Evolutionary conservation across 2,329 filamentous ascomycete species (phyloP).

Genomic region (Calonectria pseudoreteaudii): DNA sequence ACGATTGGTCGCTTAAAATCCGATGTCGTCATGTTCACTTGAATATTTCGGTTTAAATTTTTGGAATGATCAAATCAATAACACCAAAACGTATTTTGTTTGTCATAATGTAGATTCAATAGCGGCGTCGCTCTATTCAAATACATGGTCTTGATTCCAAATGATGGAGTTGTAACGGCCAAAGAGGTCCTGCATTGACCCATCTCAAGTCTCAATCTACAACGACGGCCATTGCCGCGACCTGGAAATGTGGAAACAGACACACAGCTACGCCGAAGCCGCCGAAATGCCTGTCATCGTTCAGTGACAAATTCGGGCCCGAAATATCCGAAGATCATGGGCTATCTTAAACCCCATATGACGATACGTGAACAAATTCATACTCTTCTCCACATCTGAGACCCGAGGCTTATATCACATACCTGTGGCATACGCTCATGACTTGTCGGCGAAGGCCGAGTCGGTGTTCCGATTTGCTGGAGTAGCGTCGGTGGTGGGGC

Average conservation of each 20-base stretch:
- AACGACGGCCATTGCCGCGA: not conserved
- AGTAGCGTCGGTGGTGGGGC: not conserved
- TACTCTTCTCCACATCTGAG: not conserved
- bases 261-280: not conserved
- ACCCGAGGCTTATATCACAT: not conserved
- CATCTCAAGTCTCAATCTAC: not conserved
- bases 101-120: not conserved
- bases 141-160: not conserved
- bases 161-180: not conserved
- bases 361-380: not conserved
- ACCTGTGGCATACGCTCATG: not conserved
- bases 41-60: not conserved
- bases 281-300: not conserved
- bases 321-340: not conserved
- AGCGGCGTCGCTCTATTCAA: not conserved
- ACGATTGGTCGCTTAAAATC: slow-evolving; percentile 11
- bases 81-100: not conserved
- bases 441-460: not conserved
- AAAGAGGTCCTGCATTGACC: not conserved
- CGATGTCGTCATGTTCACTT: not conserved
- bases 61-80: not conserved
- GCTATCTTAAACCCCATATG: not conserved
- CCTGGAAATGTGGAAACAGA: not conserved
- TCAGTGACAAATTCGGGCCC: not conserved
- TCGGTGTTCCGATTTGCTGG: not conserved